phyloP scores from a whole-genome alignment of 441 rosid species.

The Gossypium gossypioides region DNA sequence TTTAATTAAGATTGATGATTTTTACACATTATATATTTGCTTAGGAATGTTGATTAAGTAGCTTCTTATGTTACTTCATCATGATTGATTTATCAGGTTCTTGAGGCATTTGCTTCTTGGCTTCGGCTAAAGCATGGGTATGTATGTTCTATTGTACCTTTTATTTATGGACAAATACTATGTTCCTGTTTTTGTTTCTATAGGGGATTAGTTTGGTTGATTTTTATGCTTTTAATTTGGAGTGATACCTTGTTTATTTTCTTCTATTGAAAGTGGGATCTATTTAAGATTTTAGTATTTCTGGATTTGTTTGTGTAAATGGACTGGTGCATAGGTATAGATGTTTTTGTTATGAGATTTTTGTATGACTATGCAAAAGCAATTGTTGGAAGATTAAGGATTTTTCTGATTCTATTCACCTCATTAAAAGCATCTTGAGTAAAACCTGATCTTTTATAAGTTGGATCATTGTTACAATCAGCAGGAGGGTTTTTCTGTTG shows the following conservation, averaged over 20 bases:
- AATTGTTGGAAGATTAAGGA: background rate
- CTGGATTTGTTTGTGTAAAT: background rate
- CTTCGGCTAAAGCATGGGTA: constrained; percentile 89
- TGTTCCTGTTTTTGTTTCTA: background rate
- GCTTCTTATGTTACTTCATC: constrained; percentile 9
- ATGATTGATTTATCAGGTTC: constrained; percentile 56
- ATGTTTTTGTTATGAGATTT: background rate
- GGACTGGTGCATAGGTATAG: background rate
- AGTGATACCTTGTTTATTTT: background rate
- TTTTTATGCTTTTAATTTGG: constrained; percentile 1
- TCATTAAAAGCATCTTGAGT: background rate
- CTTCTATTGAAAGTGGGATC: background rate
- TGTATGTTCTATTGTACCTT: constrained; percentile 15
- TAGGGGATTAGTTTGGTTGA: background rate
- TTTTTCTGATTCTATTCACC: background rate
- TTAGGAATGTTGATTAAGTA: no score
- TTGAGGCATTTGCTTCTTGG: constrained; percentile 99
- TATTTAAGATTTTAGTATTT: background rate
- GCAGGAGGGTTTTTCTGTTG: background rate
- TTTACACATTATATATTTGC: no score
- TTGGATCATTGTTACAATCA: background rate
- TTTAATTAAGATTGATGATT: no score
- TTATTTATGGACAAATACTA: background rate
- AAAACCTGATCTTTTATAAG: background rate
- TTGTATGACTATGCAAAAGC: background rate